Evolutionary conservation across 2,329 filamentous ascomycete genomes (phyloP).

Genomic region (Ophiostoma australiae): DNA sequence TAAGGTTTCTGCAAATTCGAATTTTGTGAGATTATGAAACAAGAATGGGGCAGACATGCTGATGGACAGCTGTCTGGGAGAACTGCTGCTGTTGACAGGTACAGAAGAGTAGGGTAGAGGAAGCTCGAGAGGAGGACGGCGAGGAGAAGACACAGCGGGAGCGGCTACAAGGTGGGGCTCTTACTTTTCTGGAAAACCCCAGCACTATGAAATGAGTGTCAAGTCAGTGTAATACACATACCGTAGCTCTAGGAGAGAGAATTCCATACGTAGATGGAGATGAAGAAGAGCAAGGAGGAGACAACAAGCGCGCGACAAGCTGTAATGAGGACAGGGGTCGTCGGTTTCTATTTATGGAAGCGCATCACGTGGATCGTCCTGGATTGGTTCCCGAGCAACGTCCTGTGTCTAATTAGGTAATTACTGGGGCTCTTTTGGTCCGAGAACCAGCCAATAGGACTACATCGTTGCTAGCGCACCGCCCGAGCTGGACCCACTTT

Average conservation of each 20-base stretch:
- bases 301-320: conserved; percentile 5
- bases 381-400: conserved; percentile 5
- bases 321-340: neutral
- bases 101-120: neutral
- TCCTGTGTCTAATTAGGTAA: no score
- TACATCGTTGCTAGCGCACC: conserved; percentile 7
- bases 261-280: neutral
- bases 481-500: neutral
- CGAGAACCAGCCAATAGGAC: neutral
- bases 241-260: no score
- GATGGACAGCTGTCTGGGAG: neutral
- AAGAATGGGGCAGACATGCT: neutral
- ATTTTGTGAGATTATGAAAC: neutral
- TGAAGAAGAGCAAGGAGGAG: neutral
- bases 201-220: no score
- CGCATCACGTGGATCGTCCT: conserved; percentile 15
- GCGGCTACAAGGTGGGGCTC: neutral
- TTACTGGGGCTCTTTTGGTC: neutral
- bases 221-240: neutral
- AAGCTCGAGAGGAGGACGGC: neutral
- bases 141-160: neutral
- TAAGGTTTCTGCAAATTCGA: neutral
- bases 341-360: conserved; percentile 21
- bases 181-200: neutral
- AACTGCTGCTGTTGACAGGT: neutral